Evolutionary conservation across 495 filamentous ascomycete genomes (phyloP).

Genomic region (Annulohypoxylon nitens): DNA sequence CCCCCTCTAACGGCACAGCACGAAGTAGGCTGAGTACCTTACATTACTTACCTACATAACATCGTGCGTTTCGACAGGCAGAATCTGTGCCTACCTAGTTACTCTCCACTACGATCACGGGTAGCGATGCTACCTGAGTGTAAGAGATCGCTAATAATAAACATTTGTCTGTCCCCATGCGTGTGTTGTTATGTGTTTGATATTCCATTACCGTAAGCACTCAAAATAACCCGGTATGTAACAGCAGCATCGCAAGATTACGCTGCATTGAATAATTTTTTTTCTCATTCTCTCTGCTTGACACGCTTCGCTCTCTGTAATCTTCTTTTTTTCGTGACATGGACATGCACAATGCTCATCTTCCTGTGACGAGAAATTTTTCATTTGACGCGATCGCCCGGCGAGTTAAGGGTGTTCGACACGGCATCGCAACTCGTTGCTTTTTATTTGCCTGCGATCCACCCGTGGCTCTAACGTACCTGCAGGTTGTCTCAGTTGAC

Average conservation of each 20-base stretch:
- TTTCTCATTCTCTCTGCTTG: background rate
- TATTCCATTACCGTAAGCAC: constrained; percentile 41
- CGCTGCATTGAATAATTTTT: constrained; percentile 28
- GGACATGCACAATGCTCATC: constrained; percentile 22
- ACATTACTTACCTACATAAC: background rate
- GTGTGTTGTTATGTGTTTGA: constrained; percentile 9
- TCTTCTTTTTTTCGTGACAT: background rate
- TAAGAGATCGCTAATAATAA: constrained; percentile 43
- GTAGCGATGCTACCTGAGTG: background rate
- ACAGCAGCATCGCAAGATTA: constrained; percentile 41
- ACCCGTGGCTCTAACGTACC: background rate
- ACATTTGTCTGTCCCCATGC: constrained; percentile 20
- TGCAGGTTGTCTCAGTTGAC: constrained; percentile 12
- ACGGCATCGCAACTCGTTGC: constrained; percentile 4
- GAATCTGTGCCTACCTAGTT: constrained; percentile 1
- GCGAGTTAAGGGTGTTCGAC: background rate
- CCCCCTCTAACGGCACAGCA: constrained; percentile 2
- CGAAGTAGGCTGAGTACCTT: constrained; percentile 21
- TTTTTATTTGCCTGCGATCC: constrained; percentile 8
- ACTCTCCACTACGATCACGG: background rate
- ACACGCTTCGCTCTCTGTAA: background rate
- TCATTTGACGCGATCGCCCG: constrained; percentile 33
- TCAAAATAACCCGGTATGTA: constrained; percentile 44
- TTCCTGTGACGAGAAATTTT: constrained; percentile 34
- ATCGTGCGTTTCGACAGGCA: constrained; percentile 9